These are phyloP conservation scores for Saccharum spontaneum DNA, from an alignment of 176 grass and related monocot species.

Conservation along the genomic window DNA sequence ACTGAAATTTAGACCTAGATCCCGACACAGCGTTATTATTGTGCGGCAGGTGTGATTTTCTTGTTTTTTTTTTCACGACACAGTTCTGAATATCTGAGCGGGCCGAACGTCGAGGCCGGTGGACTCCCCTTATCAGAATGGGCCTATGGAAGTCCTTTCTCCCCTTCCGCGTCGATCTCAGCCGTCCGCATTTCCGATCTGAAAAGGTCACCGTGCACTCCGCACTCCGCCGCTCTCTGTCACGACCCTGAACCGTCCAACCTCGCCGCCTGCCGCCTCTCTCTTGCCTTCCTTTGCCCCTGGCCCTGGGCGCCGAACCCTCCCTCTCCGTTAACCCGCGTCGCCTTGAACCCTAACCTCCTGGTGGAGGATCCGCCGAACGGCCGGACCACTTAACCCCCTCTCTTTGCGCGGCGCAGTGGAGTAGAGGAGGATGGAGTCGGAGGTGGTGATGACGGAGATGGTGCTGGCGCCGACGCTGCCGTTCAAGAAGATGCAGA, in stretches of 20 bases:
- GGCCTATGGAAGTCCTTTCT: too few relatives aligned
- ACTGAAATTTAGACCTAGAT: too few relatives aligned
- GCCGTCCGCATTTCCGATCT: too few relatives aligned
- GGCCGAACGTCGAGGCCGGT: too few relatives aligned
- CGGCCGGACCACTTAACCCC: not conserved
- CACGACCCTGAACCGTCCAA: not conserved
- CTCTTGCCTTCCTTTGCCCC: not conserved
- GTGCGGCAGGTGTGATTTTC: too few relatives aligned
- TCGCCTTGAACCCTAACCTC: not conserved
- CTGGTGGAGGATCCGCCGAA: not conserved
- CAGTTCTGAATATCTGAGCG: too few relatives aligned
- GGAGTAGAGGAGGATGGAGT: conserved; percentile 50
- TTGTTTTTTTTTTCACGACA: too few relatives aligned
- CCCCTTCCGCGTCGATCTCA: too few relatives aligned
- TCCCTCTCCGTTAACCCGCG: not conserved
- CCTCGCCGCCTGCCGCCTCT: not conserved
- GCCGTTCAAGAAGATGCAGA: conserved; percentile 89
- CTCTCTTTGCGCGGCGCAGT: not conserved
- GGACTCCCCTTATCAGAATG: too few relatives aligned
- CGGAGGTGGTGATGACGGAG: conserved; percentile 66
- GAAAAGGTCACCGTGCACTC: too few relatives aligned
- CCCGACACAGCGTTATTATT: too few relatives aligned
- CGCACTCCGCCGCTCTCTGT: too few relatives aligned
- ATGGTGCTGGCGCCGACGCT: conserved; percentile 64
- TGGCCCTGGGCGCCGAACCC: not conserved